phyloP scores from a whole-genome alignment of 768 basidiomycete species.

The Lentinula edodes region DNA sequence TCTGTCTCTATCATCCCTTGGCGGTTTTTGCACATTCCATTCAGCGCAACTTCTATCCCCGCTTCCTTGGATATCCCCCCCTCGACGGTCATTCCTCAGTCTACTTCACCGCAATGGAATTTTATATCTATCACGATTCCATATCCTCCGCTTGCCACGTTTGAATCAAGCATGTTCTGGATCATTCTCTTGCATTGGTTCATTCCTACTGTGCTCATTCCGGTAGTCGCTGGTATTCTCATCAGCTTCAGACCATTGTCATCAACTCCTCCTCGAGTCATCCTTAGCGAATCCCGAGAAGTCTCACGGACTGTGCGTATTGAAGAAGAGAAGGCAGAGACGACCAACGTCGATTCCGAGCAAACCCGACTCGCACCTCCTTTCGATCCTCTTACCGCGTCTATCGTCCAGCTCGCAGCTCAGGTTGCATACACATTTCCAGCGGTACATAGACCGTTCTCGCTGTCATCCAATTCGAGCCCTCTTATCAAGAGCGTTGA shows the following conservation, averaged over 20 bases:
- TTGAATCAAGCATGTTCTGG: constrained; percentile 47
- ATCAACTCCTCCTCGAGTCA: neutral
- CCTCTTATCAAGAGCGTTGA: constrained; percentile 34
- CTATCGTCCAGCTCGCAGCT: constrained; percentile 58
- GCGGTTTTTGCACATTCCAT: constrained; percentile 36
- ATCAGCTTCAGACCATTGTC: constrained; percentile 61
- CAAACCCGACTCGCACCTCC: constrained; percentile 3
- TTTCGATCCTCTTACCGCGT: constrained; percentile 59
- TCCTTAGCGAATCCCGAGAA: neutral
- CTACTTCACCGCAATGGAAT: constrained; percentile 9
- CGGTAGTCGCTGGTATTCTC: constrained; percentile 48
- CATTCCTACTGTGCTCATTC: constrained; percentile 56
- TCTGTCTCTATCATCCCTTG: constrained; percentile 50
- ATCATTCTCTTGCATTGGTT: constrained; percentile 55
- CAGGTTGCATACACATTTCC: constrained; percentile 53
- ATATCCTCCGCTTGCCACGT: constrained; percentile 44
- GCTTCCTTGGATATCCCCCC: neutral
- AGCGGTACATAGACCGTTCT: constrained; percentile 15
- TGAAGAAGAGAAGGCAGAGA: constrained; percentile 6
- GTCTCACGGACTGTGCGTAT: constrained; percentile 6
- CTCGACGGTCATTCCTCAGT: constrained; percentile 1
- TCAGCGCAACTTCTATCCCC: neutral
- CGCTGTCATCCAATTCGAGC: constrained; percentile 15
- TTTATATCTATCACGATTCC: constrained; percentile 20
- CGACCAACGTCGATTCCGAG: constrained; percentile 11